These are phyloP conservation scores for Blastobotrys parvus DNA, from an alignment of 805 yeast species.

Conservation along the genomic window DNA sequence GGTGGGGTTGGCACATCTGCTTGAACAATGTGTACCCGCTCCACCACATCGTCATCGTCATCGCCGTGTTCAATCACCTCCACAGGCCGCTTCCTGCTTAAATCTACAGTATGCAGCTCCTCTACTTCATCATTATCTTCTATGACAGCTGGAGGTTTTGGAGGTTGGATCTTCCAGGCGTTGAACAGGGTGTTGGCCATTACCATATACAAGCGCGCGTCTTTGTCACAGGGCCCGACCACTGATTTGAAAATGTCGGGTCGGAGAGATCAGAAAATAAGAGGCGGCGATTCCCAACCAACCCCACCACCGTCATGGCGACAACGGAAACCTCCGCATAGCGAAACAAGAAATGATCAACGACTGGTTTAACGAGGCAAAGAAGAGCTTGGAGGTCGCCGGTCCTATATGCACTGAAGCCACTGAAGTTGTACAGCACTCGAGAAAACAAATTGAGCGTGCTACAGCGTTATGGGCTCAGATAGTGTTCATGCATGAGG, in stretches of 20 bases:
- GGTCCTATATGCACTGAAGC: constrained; percentile 46
- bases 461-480: constrained; percentile 38
- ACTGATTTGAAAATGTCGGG: no score
- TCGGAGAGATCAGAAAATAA: no score
- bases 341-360: constrained; percentile 4
- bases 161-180: not conserved
- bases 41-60: no score
- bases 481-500: constrained; percentile 36
- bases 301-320: no score
- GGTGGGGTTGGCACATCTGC: not conserved
- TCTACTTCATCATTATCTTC: not conserved
- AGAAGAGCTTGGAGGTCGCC: constrained; percentile 39
- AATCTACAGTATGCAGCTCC: not conserved
- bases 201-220: no score
- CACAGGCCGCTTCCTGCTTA: no score
- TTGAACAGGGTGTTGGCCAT: not conserved
- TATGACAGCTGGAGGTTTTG: not conserved
- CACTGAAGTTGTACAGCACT: constrained; percentile 32
- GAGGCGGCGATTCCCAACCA: no score
- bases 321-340: no score
- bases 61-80: no score
- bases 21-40: no score
- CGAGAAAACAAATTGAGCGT: constrained; percentile 31
- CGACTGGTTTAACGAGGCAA: constrained; percentile 40
- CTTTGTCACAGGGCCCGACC: no score